phyloP scores from a whole-genome alignment of 169 alveolate species.

The Plasmodium gonderi region DNA sequence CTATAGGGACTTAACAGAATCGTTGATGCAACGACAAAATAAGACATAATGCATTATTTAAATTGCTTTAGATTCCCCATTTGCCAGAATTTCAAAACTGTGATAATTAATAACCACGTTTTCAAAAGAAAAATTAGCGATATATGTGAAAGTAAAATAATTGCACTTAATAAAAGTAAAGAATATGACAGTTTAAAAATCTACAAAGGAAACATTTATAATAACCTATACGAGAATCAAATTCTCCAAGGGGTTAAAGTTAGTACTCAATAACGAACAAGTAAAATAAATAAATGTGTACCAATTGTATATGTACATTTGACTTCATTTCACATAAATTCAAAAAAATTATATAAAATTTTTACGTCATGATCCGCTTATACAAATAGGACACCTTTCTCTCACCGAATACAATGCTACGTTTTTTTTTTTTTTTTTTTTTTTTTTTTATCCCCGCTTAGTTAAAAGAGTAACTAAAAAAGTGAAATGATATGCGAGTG shows the following conservation, averaged over 20 bases:
- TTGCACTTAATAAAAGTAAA: constrained; percentile 55
- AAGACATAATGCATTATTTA: constrained; percentile 35
- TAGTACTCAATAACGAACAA: constrained; percentile 13
- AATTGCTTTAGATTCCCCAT: neutral
- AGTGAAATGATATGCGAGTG: too few species aligned
- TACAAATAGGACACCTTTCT: neutral
- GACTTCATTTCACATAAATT: neutral
- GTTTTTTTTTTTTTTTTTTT: too few species aligned
- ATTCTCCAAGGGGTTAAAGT: constrained; percentile 70
- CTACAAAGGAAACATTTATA: constrained; percentile 37
- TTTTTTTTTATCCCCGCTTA: too few species aligned
- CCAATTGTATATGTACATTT: neutral
- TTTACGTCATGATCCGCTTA: neutral
- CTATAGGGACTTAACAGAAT: neutral
- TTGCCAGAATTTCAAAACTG: constrained; percentile 31
- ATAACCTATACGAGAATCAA: constrained; percentile 59
- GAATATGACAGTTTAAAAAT: constrained; percentile 63
- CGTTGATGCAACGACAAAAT: neutral
- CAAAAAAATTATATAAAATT: neutral
- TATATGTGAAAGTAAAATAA: constrained; percentile 74
- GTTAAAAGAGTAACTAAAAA: too few species aligned
- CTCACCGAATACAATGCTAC: too few species aligned
- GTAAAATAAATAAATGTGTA: neutral
- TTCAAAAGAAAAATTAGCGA: constrained; percentile 56
- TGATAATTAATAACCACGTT: neutral